phyloP scores from a whole-genome alignment of 306 rosid genomes.

The Casuarina equisetifolia region DNA sequence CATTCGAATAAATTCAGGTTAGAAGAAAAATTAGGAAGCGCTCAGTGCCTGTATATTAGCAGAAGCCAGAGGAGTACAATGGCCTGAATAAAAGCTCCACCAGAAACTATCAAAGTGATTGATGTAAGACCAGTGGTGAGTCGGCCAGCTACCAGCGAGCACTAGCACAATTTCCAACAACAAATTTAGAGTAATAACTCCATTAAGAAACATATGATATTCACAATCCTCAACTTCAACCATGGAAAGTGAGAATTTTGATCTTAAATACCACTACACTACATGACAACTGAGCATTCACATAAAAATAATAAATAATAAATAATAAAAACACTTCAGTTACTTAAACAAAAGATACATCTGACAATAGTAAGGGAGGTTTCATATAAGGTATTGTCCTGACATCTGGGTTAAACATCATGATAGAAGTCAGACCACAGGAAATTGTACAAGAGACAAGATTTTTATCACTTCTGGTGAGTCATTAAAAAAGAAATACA shows the following conservation, averaged over 20 bases:
- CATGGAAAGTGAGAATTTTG: background rate
- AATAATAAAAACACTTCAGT: background rate
- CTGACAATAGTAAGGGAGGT: background rate
- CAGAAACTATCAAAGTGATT: conserved; percentile 65
- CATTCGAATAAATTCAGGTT: background rate
- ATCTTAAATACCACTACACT: background rate
- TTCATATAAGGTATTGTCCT: background rate
- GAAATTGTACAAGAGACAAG: background rate
- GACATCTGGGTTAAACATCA: background rate
- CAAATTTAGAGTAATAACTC: conserved; percentile 10
- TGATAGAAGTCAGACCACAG: background rate
- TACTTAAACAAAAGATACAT: background rate
- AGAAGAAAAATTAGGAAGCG: conserved; percentile 8
- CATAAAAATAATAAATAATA: background rate
- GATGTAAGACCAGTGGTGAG: conserved; percentile 84
- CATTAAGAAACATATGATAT: background rate
- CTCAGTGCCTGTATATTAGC: conserved; percentile 36
- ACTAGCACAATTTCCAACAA: conserved; percentile 39
- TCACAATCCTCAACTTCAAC: background rate
- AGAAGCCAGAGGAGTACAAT: conserved; percentile 57
- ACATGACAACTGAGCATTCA: background rate
- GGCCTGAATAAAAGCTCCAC: conserved; percentile 69
- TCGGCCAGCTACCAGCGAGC: conserved; percentile 83
- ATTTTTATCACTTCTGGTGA: background rate
- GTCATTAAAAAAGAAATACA: background rate